A percentile compares a stretch with the other conserved stretches of the same genome.
Conservation (phyloP, 2,329 filamentous ascomycete genomes). For the Coleophoma crateriformis region DNA sequence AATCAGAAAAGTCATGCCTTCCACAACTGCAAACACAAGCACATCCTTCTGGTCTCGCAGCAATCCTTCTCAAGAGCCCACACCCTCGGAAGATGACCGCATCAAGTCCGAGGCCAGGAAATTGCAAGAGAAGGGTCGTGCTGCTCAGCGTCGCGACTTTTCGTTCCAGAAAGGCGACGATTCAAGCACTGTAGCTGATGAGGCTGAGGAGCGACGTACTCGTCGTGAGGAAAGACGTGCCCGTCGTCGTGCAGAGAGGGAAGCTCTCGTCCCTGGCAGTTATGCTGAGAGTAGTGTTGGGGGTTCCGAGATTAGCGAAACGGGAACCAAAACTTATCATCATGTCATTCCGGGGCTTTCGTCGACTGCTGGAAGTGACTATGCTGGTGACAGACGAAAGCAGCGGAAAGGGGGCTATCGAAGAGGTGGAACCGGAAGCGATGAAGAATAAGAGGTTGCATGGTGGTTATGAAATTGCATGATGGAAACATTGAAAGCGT, state of each 20-base stretch:
- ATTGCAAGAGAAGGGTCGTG: slow-evolving; percentile 47
- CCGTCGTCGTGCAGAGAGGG: slow-evolving; percentile 7
- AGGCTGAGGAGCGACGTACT: slow-evolving; percentile 4
- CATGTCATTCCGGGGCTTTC: slow-evolving; percentile 26
- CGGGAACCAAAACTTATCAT: slow-evolving; percentile 28
- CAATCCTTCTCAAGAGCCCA: slow-evolving; percentile 4
- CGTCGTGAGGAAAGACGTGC: slow-evolving; percentile 7
- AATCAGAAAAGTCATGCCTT: slow-evolving; percentile 23
- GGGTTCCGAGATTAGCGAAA: slow-evolving; percentile 17
- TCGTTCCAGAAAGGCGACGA: slow-evolving; percentile 25
- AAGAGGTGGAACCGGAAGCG: slow-evolving; percentile 5
- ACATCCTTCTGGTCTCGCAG: slow-evolving; percentile 10
- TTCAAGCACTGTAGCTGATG: slow-evolving; percentile 10
- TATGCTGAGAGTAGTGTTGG: slow-evolving; percentile 10
- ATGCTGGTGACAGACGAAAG: slow-evolving; percentile 23
- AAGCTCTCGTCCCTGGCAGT: slow-evolving; percentile 13
- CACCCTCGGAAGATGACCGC: slow-evolving; percentile 32
- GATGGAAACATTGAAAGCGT: not conserved
- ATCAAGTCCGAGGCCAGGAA: slow-evolving; percentile 50
- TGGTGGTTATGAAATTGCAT: not conserved
- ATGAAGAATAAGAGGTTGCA: not conserved
- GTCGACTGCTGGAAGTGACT: slow-evolving; percentile 17
- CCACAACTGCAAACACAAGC: not conserved
- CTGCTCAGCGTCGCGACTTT: slow-evolving; percentile 26
- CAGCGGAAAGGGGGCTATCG: slow-evolving; percentile 20